Evolutionary conservation across 768 basidiomycete species (phyloP).

Genomic region (Hysterangium stoloniferum): DNA sequence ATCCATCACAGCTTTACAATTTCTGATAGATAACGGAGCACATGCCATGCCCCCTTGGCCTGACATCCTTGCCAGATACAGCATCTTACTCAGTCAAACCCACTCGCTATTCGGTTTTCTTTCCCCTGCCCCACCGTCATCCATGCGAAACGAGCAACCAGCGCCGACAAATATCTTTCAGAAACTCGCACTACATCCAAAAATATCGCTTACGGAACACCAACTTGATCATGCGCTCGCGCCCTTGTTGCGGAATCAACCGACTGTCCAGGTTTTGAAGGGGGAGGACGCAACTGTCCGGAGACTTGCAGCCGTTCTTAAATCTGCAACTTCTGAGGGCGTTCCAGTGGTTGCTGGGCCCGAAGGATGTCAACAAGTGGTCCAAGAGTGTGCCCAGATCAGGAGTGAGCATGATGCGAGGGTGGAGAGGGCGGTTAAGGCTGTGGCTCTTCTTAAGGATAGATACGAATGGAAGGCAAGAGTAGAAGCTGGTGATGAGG

Average conservation of each 20-base stretch:
- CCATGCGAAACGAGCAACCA: neutral
- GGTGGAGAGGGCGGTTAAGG: constrained; percentile 70
- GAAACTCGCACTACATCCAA: constrained; percentile 62
- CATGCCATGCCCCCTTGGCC: constrained; percentile 70
- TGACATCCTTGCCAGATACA: constrained; percentile 81
- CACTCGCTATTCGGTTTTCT: constrained; percentile 67
- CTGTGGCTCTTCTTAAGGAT: constrained; percentile 69
- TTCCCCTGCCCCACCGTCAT: constrained; percentile 17
- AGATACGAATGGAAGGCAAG: constrained; percentile 78
- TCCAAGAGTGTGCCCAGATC: constrained; percentile 60
- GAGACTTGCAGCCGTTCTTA: constrained; percentile 45
- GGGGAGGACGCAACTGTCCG: constrained; percentile 68
- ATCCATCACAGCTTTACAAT: constrained; percentile 55
- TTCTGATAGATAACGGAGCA: constrained; percentile 3
- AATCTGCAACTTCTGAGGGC: constrained; percentile 15
- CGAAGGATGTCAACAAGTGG: constrained; percentile 40
- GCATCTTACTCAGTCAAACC: constrained; percentile 73
- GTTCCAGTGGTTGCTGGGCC: neutral
- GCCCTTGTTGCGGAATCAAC: constrained; percentile 69
- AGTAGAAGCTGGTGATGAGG: constrained; percentile 72
- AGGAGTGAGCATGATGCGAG: constrained; percentile 64
- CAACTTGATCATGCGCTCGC: constrained; percentile 69
- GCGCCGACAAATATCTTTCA: constrained; percentile 41
- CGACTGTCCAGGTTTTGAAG: constrained; percentile 67
- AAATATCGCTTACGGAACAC: constrained; percentile 45